phyloP scores from a whole-genome alignment of 2,329 filamentous ascomycete genomes.

The Diaporthe sp. region DNA sequence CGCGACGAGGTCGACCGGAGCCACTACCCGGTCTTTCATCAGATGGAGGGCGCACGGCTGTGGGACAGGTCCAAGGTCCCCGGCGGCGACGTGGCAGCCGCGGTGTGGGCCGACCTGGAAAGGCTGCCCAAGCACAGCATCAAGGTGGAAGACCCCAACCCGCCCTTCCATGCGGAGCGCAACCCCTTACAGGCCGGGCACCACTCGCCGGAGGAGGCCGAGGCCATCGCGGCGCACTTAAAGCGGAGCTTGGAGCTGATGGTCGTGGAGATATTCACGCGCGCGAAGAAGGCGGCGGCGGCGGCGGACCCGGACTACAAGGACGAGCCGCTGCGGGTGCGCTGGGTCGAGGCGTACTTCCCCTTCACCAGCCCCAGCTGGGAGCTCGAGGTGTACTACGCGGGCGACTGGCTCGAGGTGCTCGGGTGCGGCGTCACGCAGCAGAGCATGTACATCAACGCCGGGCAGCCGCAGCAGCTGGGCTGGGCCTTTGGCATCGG shows the following conservation, averaged over 20 bases:
- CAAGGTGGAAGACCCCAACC: slow-evolving; percentile 86
- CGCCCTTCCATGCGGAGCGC: slow-evolving; percentile 79
- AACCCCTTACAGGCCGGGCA: slow-evolving; percentile 85
- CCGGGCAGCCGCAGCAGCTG: slow-evolving; percentile 79
- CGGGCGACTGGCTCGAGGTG: slow-evolving; percentile 95
- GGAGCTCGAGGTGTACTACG: slow-evolving; percentile 96
- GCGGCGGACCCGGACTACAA: slow-evolving; percentile 63
- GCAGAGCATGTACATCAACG: slow-evolving; percentile 84
- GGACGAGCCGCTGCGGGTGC: slow-evolving; percentile 83
- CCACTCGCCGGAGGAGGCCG: slow-evolving; percentile 82
- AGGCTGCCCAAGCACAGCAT: slow-evolving; percentile 81
- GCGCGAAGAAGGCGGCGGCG: slow-evolving; percentile 77
- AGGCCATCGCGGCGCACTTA: slow-evolving; percentile 86
- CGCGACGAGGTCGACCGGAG: slow-evolving; percentile 94
- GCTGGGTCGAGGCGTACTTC: slow-evolving; percentile 98
- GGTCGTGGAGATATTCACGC: slow-evolving; percentile 89
- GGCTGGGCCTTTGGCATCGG: slow-evolving; percentile 98
- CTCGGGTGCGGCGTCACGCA: slow-evolving; percentile 93
- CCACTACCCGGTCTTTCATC: slow-evolving; percentile 97
- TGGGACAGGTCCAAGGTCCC: slow-evolving; percentile 81
- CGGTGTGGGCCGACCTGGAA: slow-evolving; percentile 79
- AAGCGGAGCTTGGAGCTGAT: slow-evolving; percentile 92
- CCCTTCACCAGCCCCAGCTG: slow-evolving; percentile 96
- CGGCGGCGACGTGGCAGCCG: slow-evolving; percentile 71
- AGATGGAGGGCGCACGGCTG: slow-evolving; percentile 95